Evolutionary conservation across 2,329 filamentous ascomycete species (phyloP).

Genomic region (Pseudopithomyces maydicus): DNA sequence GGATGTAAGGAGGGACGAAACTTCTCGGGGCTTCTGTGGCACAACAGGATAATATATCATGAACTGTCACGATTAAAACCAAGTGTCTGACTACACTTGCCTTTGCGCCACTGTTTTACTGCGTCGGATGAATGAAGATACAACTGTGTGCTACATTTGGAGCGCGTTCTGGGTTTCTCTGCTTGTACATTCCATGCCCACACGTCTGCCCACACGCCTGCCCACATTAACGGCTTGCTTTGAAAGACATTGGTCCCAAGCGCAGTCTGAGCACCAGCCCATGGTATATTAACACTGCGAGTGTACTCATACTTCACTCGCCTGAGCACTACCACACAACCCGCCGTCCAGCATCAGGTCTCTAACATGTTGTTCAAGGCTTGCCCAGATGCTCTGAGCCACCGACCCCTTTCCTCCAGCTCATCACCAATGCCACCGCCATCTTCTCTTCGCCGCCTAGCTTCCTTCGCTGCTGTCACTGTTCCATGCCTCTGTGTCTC

Average conservation of each 20-base stretch:
- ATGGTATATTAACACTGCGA: background rate
- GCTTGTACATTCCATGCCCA: background rate
- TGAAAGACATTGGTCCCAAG: background rate
- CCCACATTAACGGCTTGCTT: background rate
- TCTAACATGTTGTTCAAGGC: conserved; percentile 68
- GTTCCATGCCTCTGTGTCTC: conserved; percentile 70
- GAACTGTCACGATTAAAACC: conserved; percentile 45
- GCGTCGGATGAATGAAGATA: background rate
- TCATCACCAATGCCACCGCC: conserved; percentile 71
- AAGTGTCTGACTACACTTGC: conserved; percentile 10
- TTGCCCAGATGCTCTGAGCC: conserved; percentile 73
- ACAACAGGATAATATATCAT: conserved; percentile 47
- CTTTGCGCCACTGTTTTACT: background rate
- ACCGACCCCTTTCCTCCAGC: conserved; percentile 74
- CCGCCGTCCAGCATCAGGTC: conserved; percentile 42
- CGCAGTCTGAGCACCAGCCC: background rate
- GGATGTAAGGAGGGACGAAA: conserved; percentile 36
- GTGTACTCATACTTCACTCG: background rate
- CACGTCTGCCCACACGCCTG: background rate
- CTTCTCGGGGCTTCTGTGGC: conserved; percentile 40
- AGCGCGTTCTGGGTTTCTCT: background rate
- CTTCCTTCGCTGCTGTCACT: conserved; percentile 71
- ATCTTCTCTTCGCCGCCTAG: conserved; percentile 68
- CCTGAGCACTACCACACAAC: background rate
- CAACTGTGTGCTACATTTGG: background rate